These are phyloP conservation scores for Apiospora arundinis DNA, from an alignment of 2,329 filamentous ascomycete species.

Conservation along the genomic window DNA sequence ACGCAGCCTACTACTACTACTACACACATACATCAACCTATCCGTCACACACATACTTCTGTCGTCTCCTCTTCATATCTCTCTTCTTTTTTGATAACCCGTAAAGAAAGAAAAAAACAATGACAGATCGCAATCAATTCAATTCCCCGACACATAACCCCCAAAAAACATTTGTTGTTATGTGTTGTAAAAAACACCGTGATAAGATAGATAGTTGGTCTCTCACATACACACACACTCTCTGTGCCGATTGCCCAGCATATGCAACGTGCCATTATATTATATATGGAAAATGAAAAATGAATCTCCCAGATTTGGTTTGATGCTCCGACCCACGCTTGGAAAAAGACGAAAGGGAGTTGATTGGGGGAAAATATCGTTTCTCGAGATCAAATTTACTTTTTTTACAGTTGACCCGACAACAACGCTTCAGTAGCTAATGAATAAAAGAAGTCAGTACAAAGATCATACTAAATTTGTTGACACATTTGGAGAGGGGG, in stretches of 20 bases:
- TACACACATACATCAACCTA: background rate
- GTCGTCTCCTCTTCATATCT: background rate
- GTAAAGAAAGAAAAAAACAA: background rate
- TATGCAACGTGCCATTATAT: constrained; percentile 21
- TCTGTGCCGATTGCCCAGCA: constrained; percentile 13
- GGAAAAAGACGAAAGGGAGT: background rate
- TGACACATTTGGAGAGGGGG: background rate
- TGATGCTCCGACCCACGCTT: constrained; percentile 19
- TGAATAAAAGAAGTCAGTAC: constrained; percentile 29
- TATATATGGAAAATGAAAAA: constrained; percentile 1
- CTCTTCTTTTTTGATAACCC: background rate
- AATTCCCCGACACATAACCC: background rate
- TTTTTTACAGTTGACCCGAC: constrained; percentile 71
- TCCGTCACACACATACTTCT: background rate
- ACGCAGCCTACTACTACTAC: background rate
- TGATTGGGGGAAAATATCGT: background rate
- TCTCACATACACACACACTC: background rate
- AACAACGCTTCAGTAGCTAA: constrained; percentile 79
- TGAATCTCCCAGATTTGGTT: constrained; percentile 7
- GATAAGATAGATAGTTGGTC: background rate
- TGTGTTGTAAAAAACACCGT: background rate
- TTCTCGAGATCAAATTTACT: background rate
- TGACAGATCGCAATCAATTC: background rate
- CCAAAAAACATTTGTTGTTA: background rate
- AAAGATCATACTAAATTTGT: constrained; percentile 30